Evolutionary conservation across 257 asterid genomes (phyloP).

Genomic region (Penstemon davidsonii): DNA sequence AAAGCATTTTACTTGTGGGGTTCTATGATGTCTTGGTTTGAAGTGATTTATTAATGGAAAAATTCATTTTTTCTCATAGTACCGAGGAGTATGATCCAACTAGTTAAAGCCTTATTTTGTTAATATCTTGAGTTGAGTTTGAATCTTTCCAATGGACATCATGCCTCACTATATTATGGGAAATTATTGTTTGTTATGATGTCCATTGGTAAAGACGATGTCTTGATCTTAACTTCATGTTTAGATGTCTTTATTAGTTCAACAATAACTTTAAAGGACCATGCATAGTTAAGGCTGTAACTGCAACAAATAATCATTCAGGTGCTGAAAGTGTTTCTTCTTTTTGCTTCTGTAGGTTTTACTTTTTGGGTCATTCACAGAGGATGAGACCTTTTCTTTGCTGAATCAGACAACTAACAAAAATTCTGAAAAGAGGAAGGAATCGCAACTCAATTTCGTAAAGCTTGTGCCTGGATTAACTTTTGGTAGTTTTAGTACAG

Average conservation of each 20-base stretch:
- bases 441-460: constrained; percentile 31
- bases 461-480: constrained; percentile 39
- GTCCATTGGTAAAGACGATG: not conserved
- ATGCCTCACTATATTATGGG: constrained; percentile 15
- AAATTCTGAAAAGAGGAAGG: constrained; percentile 33
- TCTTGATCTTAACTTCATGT: not conserved
- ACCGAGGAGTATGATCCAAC: not conserved
- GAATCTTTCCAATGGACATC: constrained; percentile 1
- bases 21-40: constrained; percentile 19
- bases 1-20: constrained; percentile 13
- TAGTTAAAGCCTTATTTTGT: not conserved
- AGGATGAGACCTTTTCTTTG: constrained; percentile 70
- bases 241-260: not conserved
- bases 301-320: not conserved
- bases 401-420: constrained; percentile 37
- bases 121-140: not conserved
- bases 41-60: constrained; percentile 17
- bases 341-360: constrained; percentile 46
- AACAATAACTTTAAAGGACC: not conserved
- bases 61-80: constrained; percentile 1
- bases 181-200: not conserved
- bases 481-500: constrained; percentile 50
- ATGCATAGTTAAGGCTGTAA: not conserved
- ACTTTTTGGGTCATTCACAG: constrained; percentile 88
- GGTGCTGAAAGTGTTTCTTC: constrained; percentile 25